Percentiles rank a stretch among this genome's conserved stretches.
phyloP scores from a whole-genome alignment of 768 basidiomycete genomes.

The Coprinopsis cinerea region DNA sequence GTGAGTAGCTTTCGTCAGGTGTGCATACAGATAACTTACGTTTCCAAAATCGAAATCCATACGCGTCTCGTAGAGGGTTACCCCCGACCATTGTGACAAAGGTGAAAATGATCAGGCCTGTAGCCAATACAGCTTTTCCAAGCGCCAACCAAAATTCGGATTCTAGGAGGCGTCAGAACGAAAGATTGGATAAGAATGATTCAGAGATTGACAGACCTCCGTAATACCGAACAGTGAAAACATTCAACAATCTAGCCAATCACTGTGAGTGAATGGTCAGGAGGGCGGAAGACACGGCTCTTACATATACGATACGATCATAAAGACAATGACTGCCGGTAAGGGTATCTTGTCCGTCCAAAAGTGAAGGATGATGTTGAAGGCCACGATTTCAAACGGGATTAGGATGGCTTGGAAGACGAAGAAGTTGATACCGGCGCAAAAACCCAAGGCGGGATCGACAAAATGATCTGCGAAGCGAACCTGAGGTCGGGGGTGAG shows the following conservation, averaged over 20 bases:
- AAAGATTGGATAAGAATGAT: background rate
- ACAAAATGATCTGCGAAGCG: constrained; percentile 58
- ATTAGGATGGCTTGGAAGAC: constrained; percentile 39
- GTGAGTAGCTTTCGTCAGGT: background rate
- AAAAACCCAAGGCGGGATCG: constrained; percentile 52
- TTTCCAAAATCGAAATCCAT: constrained; percentile 51
- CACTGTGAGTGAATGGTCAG: background rate
- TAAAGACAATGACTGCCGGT: constrained; percentile 37
- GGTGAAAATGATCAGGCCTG: constrained; percentile 47
- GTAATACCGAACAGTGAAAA: constrained; percentile 45
- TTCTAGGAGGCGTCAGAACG: constrained; percentile 24
- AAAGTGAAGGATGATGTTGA: constrained; percentile 45
- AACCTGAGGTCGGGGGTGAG: constrained; percentile 25
- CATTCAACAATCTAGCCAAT: constrained; percentile 32
- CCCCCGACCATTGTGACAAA: constrained; percentile 59
- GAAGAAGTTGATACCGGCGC: constrained; percentile 54
- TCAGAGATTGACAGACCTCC: constrained; percentile 29
- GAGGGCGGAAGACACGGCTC: constrained; percentile 10
- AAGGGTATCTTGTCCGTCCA: constrained; percentile 49
- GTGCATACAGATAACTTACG: constrained; percentile 23
- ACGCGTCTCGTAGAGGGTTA: constrained; percentile 47
- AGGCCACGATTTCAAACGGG: constrained; percentile 50
- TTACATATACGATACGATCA: constrained; percentile 37
- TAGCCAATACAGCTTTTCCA: constrained; percentile 43
- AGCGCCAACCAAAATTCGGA: constrained; percentile 52